phyloP scores from a whole-genome alignment of 225 moss, liverwort and hornwort species.

The Marchantia polymorpha region DNA sequence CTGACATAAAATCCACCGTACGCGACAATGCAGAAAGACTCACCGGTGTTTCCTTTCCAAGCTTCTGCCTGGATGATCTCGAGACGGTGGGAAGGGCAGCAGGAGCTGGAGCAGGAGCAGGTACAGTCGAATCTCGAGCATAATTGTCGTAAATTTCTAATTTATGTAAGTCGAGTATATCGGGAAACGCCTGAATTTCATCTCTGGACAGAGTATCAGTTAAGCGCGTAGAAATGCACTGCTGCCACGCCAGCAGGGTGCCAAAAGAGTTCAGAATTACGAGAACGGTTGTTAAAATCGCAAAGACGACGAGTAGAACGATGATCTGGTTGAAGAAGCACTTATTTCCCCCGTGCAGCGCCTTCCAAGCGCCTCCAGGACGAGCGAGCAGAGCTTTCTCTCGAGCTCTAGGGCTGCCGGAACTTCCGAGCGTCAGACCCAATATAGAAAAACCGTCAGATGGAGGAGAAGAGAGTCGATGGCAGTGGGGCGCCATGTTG shows the following conservation, averaged over 20 bases:
- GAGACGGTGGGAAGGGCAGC: background rate
- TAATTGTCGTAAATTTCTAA: background rate
- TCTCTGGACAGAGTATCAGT: background rate
- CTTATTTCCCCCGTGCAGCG: background rate
- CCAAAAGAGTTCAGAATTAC: background rate
- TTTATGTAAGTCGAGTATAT: background rate
- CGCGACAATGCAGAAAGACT: background rate
- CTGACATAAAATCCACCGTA: too few species aligned
- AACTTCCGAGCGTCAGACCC: background rate
- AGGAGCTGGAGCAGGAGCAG: background rate
- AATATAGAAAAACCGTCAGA: background rate
- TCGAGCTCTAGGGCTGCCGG: background rate
- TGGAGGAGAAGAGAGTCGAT: background rate
- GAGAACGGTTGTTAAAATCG: background rate
- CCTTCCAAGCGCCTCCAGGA: background rate
- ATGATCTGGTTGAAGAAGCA: background rate
- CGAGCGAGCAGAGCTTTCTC: background rate
- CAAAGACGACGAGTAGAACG: background rate
- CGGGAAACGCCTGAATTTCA: background rate
- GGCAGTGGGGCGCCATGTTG: background rate
- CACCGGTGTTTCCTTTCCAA: background rate
- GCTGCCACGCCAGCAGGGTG: slow-evolving; percentile 13
- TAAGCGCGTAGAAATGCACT: background rate
- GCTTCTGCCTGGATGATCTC: background rate
- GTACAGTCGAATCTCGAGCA: background rate